A percentile compares a stretch with the other conserved stretches of the same genome.
Evolutionary conservation across 1,139 yeast genomes (phyloP).

Genomic region (Yamadazyma blattariae): DNA sequence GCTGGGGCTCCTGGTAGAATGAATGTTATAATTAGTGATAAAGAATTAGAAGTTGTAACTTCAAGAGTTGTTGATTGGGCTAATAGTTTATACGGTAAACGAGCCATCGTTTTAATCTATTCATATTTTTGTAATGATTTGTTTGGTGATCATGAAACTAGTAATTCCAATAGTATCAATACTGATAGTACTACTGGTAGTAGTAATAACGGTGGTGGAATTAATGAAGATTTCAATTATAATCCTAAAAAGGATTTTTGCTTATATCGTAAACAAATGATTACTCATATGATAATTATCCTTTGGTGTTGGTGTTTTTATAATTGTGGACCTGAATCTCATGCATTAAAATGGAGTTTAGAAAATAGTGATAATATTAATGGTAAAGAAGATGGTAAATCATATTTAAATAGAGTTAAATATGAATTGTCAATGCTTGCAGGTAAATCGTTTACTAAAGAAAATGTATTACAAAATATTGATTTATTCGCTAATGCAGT

Average conservation of each 20-base stretch:
- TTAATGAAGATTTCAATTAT: slow-evolving; percentile 27
- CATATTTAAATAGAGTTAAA: slow-evolving; percentile 34
- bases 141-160: slow-evolving; percentile 10
- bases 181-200: too few species aligned
- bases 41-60: slow-evolving; percentile 48
- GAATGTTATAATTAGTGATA: slow-evolving; percentile 60
- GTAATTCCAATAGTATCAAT: too few species aligned
- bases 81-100: slow-evolving; percentile 11
- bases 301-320: slow-evolving; percentile 47
- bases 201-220: slow-evolving; percentile 36
- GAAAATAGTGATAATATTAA: slow-evolving; percentile 9
- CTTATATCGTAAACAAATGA: slow-evolving; percentile 39
- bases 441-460: slow-evolving; percentile 17
- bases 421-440: slow-evolving; percentile 23
- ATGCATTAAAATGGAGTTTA: slow-evolving; percentile 12
- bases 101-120: slow-evolving; percentile 45
- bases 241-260: slow-evolving; percentile 51
- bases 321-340: slow-evolving; percentile 37
- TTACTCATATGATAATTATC: slow-evolving; percentile 36
- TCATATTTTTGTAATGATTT: slow-evolving; percentile 52
- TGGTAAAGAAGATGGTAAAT: slow-evolving; percentile 35
- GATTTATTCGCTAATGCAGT: slow-evolving; percentile 17
- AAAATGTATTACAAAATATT: slow-evolving; percentile 16
- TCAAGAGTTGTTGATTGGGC: slow-evolving; percentile 52
- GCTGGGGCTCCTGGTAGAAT: slow-evolving; percentile 79